A percentile compares a stretch with the other conserved stretches of the same genome.
Evolutionary conservation across 2,329 filamentous ascomycete genomes (phyloP).

Genomic region (Venturia aucupariae): DNA sequence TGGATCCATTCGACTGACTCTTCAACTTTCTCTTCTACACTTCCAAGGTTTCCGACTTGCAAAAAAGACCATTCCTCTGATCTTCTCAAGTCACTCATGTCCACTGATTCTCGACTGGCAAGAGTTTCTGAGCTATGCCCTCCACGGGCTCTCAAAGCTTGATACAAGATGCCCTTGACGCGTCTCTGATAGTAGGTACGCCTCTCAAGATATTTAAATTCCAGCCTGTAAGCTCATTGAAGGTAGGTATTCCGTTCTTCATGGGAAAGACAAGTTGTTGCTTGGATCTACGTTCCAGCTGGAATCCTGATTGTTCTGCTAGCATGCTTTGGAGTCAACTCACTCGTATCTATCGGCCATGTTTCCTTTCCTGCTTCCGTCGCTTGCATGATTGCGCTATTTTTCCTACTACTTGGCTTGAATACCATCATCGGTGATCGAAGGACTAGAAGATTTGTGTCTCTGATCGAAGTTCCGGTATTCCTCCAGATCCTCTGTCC

Average conservation of each 20-base stretch:
- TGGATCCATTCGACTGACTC: too few species aligned
- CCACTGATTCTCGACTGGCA: not conserved
- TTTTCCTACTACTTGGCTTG: conserved; percentile 39
- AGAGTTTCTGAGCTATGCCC: too few species aligned
- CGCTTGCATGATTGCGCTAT: conserved; percentile 47
- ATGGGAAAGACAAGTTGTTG: conserved; percentile 20
- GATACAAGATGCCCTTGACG: conserved; percentile 11
- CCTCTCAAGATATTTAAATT: not conserved
- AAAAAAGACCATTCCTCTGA: not conserved
- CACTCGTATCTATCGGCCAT: conserved; percentile 35
- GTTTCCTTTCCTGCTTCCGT: conserved; percentile 53
- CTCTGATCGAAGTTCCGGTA: conserved; percentile 46
- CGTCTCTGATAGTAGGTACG: conserved; percentile 13
- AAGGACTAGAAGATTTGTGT: conserved; percentile 40
- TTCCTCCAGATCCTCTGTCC: conserved; percentile 19
- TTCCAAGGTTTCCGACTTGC: too few species aligned
- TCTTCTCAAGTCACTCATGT: not conserved
- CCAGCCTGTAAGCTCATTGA: not conserved
- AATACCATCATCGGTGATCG: conserved; percentile 41
- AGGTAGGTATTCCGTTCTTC: conserved; percentile 18
- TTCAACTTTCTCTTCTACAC: too few species aligned
- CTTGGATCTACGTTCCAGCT: conserved; percentile 45
- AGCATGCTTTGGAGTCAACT: conserved; percentile 33
- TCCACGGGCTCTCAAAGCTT: conserved; percentile 2
- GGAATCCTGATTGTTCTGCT: conserved; percentile 31